phyloP scores from a whole-genome alignment of 2,329 filamentous ascomycete species.

The Fulvia fulva region DNA sequence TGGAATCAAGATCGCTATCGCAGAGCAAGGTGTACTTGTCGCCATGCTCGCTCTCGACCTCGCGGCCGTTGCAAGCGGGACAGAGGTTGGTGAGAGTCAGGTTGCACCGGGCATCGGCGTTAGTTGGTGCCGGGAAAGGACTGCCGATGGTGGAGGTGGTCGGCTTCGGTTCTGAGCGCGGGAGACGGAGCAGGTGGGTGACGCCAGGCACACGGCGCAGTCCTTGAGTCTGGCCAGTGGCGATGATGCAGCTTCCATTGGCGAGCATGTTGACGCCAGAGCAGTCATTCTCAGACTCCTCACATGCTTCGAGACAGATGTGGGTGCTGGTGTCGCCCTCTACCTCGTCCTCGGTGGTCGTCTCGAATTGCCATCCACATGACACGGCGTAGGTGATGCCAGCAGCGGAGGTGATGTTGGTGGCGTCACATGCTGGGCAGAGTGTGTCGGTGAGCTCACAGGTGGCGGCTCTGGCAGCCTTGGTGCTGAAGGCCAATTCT shows the following conservation, averaged over 20 bases:
- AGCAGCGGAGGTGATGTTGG: conserved; percentile 19
- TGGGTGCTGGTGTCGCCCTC: conserved; percentile 9
- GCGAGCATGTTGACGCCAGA: conserved; percentile 23
- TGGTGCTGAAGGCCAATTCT: conserved; percentile 1
- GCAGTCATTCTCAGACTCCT: conserved; percentile 23
- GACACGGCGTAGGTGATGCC: conserved; percentile 21
- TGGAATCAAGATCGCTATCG: conserved; percentile 11
- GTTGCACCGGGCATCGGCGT: conserved; percentile 7
- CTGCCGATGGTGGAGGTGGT: not conserved
- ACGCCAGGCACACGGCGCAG: conserved; percentile 9
- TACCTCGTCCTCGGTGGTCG: conserved; percentile 12
- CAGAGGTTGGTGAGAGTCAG: conserved; percentile 19
- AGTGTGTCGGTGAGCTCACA: conserved; percentile 10
- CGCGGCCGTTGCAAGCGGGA: conserved; percentile 22
- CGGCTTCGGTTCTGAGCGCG: not conserved
- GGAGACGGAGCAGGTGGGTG: conserved; percentile 13
- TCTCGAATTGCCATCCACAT: conserved; percentile 20
- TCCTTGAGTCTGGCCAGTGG: conserved; percentile 14
- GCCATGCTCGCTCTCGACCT: conserved; percentile 10
- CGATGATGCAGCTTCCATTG: conserved; percentile 21
- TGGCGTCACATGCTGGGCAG: conserved; percentile 24
- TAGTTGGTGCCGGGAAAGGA: not conserved
- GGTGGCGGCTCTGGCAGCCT: conserved; percentile 6
- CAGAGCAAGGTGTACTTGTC: conserved; percentile 18
- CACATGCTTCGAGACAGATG: conserved; percentile 26